Conservation (phyloP, 2,329 filamentous ascomycete species). For the Aspergillus phoenicis region DNA sequence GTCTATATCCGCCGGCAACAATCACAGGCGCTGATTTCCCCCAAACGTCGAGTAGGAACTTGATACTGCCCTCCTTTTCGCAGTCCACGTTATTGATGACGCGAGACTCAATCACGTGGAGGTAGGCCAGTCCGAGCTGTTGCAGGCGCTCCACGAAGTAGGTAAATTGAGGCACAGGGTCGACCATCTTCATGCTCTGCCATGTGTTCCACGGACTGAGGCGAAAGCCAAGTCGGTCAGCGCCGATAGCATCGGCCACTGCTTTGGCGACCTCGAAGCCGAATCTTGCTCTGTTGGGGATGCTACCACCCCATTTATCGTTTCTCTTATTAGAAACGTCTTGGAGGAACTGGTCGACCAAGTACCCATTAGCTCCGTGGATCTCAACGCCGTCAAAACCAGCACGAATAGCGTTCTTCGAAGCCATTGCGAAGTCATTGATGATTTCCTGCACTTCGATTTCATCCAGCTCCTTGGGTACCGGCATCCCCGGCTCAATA, state of each 20-base stretch:
- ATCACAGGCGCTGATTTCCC: conserved; percentile 48
- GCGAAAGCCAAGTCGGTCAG: conserved; percentile 44
- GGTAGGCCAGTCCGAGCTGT: conserved; percentile 52
- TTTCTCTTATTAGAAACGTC: conserved; percentile 49
- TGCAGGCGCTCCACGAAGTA: conserved; percentile 4
- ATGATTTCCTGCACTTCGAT: conserved; percentile 44
- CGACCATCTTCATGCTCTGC: conserved; percentile 56
- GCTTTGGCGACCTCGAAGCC: conserved; percentile 52
- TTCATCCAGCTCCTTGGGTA: too few species aligned
- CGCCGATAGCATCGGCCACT: conserved; percentile 45
- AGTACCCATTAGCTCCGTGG: conserved; percentile 51
- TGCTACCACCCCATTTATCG: conserved; percentile 52
- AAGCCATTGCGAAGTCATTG: conserved; percentile 44
- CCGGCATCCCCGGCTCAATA: too few species aligned
- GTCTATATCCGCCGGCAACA: conserved; percentile 50
- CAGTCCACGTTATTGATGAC: conserved; percentile 28
- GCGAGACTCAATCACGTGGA: conserved; percentile 45
- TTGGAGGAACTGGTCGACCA: conserved; percentile 53
- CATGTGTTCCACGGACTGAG: conserved; percentile 43
- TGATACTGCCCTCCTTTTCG: conserved; percentile 40
- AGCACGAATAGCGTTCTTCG: conserved; percentile 53
- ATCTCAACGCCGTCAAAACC: conserved; percentile 55
- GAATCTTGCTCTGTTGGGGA: conserved; percentile 57
- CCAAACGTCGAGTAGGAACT: conserved; percentile 50
- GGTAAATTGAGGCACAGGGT: conserved; percentile 63